These are phyloP conservation scores for Crithidia mellificae DNA, from an alignment of 208 protist genomes.

Conservation along the genomic window DNA sequence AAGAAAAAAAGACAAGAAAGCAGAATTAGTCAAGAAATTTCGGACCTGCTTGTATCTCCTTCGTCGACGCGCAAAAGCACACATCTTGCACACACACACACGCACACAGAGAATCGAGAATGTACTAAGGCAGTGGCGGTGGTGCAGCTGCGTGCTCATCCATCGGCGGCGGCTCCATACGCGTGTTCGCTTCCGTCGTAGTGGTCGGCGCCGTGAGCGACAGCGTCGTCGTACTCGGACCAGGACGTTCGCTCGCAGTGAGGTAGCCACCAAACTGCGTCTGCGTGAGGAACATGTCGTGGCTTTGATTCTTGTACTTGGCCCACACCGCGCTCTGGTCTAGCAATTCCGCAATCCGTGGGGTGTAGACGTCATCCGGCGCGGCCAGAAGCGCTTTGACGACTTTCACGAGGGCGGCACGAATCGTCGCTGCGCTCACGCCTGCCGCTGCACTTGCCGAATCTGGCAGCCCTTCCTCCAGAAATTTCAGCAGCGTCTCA, in stretches of 20 bases:
- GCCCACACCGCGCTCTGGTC: constrained; percentile 64
- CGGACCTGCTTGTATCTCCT: too few relatives aligned
- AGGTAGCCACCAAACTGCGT: constrained; percentile 66
- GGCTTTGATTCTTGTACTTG: constrained; percentile 90
- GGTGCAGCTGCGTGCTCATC: constrained; percentile 14
- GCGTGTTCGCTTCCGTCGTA: constrained; percentile 19
- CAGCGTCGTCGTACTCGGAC: constrained; percentile 11
- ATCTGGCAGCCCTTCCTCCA: constrained; percentile 61
- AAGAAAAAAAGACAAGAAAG: background rate
- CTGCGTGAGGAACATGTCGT: constrained; percentile 89
- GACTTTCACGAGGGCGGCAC: constrained; percentile 83
- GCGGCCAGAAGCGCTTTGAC: constrained; percentile 75
- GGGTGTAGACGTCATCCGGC: constrained; percentile 45
- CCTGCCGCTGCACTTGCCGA: constrained; percentile 32
- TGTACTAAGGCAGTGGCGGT: background rate
- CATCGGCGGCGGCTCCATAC: constrained; percentile 37
- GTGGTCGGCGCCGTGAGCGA: constrained; percentile 29
- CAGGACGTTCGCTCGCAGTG: constrained; percentile 21
- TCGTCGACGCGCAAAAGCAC: too few relatives aligned
- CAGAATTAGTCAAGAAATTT: too few relatives aligned
- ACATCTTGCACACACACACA: too few relatives aligned
- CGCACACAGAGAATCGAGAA: too few relatives aligned
- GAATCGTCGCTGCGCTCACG: constrained; percentile 57
- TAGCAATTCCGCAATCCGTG: constrained; percentile 51
- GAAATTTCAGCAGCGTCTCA: constrained; percentile 52